Evolutionary conservation across 2,329 filamentous ascomycete genomes (phyloP), one percentile per base, ranked within the genome.

Genomic region (Aspergillus sergii): DNA sequence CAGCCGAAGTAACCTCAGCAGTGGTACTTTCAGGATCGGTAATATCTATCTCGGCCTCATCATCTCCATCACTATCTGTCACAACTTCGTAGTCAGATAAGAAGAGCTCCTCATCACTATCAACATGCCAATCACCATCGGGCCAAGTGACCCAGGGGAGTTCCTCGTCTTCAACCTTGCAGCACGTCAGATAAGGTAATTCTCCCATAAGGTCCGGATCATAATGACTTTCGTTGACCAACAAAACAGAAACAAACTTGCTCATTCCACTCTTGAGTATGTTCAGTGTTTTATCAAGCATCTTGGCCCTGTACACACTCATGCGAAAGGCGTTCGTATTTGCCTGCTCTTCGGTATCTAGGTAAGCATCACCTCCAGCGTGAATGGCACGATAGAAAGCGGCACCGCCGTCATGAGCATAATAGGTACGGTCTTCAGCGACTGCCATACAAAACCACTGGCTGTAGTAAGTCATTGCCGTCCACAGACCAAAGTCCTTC

Each of bases 361-460:
- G 78, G 68, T 85, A 86, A 0, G 74, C 72, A 4, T 79, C 19
- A 3, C 56, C 80, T 2, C 75, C 83, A 4, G 72, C 63, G 11
- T 69, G 69, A 26, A 86, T 72, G 2, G 72, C 64, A 6, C 72
- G 72, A 67, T 84, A 85, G 23, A 85, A 78, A 9, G 72, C 72
- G 56, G 76, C 81, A 1, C 84, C 84, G 55, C 82, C 79, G 64
- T 86, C 84, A n/a, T 1, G 65, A 59, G 0, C 73, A 75, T 45
- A 71, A 69, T 43, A 75, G 73, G 12, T 78, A 82, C 73, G 73
- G 28, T 78, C 76, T 10, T 75, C 73, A 43, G 76, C 71, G 41
- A 84, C 72, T 16, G 74, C 69, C 58, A 82, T 76, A 1, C 73
- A 75, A 36, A 83, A 69, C 79, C 80, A 84, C 68, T 85, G 80